Evolutionary conservation across 306 rosid species (phyloP).

Genomic region (Heteromeles arbutifolia): DNA sequence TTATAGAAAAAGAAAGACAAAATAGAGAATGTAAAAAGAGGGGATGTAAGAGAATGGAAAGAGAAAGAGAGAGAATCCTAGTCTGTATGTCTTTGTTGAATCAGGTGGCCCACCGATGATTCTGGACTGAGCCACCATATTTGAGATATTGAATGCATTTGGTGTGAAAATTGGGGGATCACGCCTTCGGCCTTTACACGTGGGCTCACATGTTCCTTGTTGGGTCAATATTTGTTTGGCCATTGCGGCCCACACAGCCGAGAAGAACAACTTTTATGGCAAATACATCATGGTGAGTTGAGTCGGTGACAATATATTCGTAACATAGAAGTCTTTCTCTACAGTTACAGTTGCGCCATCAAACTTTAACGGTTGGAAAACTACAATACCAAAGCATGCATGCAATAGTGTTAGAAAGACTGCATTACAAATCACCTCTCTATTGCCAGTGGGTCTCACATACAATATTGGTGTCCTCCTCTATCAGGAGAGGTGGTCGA

Average conservation of each 20-base stretch:
- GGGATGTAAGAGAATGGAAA: too few species aligned
- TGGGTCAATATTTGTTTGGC: background rate
- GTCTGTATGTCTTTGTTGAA: background rate
- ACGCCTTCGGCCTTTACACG: background rate
- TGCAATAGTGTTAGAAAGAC: too few species aligned
- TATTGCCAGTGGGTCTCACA: too few species aligned
- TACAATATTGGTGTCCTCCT: too few species aligned
- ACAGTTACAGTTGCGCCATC: background rate
- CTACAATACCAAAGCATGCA: background rate
- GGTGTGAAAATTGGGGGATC: conserved; percentile 10
- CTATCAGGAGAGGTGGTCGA: too few species aligned
- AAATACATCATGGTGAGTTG: too few species aligned
- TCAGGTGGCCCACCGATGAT: conserved; percentile 10
- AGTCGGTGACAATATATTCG: background rate
- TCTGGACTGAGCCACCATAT: conserved; percentile 29
- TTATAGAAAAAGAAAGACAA: too few species aligned
- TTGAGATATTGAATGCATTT: conserved; percentile 15
- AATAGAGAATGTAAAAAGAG: too few species aligned
- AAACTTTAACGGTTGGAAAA: too few species aligned
- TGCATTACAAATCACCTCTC: too few species aligned
- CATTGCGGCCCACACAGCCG: conserved; percentile 24
- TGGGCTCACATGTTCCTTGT: conserved; percentile 28
- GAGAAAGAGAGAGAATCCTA: too few species aligned
- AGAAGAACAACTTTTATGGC: background rate
- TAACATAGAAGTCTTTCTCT: too few species aligned